These are phyloP conservation scores for Gaeumannomyces tritici DNA, from an alignment of 2,329 filamentous ascomycete species.

Conservation along the genomic window DNA sequence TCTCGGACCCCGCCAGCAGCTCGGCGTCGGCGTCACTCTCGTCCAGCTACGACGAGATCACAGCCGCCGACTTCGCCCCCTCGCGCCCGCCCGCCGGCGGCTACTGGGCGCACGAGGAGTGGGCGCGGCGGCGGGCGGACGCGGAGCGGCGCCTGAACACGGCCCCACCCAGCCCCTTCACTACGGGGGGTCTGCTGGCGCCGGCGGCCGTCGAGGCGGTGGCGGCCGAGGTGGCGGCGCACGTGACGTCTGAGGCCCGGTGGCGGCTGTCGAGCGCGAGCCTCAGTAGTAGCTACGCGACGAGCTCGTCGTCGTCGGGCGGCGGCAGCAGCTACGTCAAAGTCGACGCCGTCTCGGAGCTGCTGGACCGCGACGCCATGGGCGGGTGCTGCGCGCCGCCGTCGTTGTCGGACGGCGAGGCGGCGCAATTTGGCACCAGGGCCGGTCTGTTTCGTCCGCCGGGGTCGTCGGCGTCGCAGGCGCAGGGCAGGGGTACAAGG, in stretches of 20 bases:
- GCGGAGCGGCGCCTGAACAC: neutral
- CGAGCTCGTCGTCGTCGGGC: too few relatives aligned
- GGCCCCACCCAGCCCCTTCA: neutral
- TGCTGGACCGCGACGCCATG: conserved; percentile 2
- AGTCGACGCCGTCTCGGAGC: neutral
- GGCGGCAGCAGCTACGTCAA: neutral
- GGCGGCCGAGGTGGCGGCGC: neutral
- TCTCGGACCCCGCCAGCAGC: neutral
- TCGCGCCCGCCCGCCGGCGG: too few relatives aligned
- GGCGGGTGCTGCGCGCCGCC: neutral
- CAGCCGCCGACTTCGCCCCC: neutral
- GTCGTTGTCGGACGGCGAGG: too few relatives aligned
- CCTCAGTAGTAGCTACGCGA: too few relatives aligned
- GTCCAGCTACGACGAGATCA: neutral
- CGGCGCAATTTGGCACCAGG: neutral
- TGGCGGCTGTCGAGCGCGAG: neutral
- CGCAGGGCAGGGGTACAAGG: neutral
- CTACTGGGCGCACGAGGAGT: neutral
- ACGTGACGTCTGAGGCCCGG: neutral
- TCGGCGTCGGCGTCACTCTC: neutral
- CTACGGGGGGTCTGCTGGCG: neutral
- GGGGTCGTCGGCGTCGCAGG: neutral
- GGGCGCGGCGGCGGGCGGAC: neutral
- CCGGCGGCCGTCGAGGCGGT: neutral
- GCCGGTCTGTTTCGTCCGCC: neutral